These are phyloP conservation scores for Mayamaea pseudoterrestris DNA, from an alignment of 108 stramenopile genomes.

Conservation along the genomic window DNA sequence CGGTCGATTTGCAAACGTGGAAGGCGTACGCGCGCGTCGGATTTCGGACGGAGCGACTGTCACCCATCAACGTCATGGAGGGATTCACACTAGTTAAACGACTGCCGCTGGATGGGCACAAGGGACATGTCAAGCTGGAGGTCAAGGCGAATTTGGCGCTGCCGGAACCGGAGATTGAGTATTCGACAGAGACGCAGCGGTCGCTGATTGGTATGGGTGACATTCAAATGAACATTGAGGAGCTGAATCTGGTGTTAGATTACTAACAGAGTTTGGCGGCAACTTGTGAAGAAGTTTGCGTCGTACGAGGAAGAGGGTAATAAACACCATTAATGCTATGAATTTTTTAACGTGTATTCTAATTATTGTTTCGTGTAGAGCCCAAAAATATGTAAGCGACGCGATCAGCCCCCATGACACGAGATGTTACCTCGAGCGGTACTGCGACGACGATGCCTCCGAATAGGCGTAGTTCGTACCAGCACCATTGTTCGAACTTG, in stretches of 20 bases:
- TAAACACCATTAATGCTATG: too few species aligned
- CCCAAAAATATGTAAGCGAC: too few species aligned
- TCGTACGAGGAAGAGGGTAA: too few species aligned
- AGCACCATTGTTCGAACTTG: too few species aligned
- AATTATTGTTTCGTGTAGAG: too few species aligned
- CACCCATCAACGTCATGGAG: slow-evolving; percentile 48
- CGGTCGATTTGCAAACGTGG: slow-evolving; percentile 50
- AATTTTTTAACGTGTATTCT: too few species aligned
- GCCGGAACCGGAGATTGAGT: slow-evolving; percentile 66
- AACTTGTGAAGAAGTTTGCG: not conserved
- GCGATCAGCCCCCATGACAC: too few species aligned
- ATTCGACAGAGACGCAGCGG: slow-evolving; percentile 37
- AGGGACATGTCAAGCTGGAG: slow-evolving; percentile 49
- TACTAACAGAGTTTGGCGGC: slow-evolving; percentile 18
- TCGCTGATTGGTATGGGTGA: slow-evolving; percentile 60
- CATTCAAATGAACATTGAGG: slow-evolving; percentile 57
- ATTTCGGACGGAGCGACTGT: slow-evolving; percentile 52
- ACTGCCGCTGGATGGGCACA: slow-evolving; percentile 43
- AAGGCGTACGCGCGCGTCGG: slow-evolving; percentile 49
- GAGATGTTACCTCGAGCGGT: too few species aligned
- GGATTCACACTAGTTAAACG: slow-evolving; percentile 43
- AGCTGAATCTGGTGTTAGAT: slow-evolving; percentile 56
- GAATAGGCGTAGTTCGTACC: too few species aligned
- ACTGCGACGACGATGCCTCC: too few species aligned
- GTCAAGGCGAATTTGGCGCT: slow-evolving; percentile 57